These are phyloP conservation scores for Mayamaea pseudoterrestris DNA, from an alignment of 108 stramenopile species.

Conservation along the genomic window DNA sequence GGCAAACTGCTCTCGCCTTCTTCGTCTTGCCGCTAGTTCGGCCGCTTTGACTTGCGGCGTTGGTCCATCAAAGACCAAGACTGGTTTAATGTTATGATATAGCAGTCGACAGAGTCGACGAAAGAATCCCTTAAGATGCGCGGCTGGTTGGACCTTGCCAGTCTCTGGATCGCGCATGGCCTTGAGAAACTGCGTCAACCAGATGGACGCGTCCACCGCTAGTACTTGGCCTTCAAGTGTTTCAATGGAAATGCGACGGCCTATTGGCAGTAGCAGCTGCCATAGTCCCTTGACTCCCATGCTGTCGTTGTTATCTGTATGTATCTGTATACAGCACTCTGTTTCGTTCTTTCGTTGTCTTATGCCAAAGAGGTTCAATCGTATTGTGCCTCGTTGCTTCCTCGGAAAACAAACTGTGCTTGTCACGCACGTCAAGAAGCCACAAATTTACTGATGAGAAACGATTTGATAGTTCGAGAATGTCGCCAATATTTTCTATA, in stretches of 20 bases:
- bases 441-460: no score
- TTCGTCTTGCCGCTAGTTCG: constrained; percentile 43
- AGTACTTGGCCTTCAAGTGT: constrained; percentile 88
- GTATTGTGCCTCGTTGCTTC: no score
- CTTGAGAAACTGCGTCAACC: constrained; percentile 97
- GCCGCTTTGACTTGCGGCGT: constrained; percentile 88
- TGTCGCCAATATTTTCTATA: no score
- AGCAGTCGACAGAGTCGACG: constrained; percentile 87
- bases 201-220: constrained; percentile 94
- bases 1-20: constrained; percentile 10
- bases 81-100: constrained; percentile 89
- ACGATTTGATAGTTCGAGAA: no score
- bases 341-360: no score
- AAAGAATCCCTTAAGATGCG: constrained; percentile 90
- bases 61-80: constrained; percentile 96
- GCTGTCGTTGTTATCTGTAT: no score
- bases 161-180: constrained; percentile 91
- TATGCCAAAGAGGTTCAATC: no score
- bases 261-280: constrained; percentile 86
- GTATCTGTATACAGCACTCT: no score
- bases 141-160: constrained; percentile 70
- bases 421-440: no score
- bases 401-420: no score
- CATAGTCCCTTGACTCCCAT: constrained; percentile 93
- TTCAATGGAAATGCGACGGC: constrained; percentile 92